These are phyloP conservation scores for Olyra latifolia DNA, from an alignment of 176 grass and related monocot genomes.

Conservation along the genomic window DNA sequence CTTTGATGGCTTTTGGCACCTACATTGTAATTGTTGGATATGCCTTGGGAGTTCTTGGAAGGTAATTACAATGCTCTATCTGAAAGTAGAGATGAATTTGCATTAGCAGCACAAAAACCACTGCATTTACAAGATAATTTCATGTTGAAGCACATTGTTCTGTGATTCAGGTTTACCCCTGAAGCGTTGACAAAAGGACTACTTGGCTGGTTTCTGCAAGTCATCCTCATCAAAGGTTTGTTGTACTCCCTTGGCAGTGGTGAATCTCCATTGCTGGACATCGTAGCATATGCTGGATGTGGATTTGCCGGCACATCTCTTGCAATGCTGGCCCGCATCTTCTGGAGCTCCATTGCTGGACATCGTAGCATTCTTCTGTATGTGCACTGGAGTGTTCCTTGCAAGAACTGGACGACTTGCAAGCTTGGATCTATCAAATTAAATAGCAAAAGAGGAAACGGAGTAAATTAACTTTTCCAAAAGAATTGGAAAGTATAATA, in stretches of 20 bases:
- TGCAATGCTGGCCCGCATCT: constrained; percentile 59
- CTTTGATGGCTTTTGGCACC: constrained; percentile 27
- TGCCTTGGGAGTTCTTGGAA: constrained; percentile 22
- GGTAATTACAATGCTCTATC: not conserved
- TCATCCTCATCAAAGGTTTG: constrained; percentile 67
- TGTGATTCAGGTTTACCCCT: constrained; percentile 71
- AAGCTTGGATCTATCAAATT: too few relatives aligned
- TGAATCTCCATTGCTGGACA: constrained; percentile 71
- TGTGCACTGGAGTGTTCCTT: constrained; percentile 79
- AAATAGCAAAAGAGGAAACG: too few relatives aligned
- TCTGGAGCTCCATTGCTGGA: constrained; percentile 73
- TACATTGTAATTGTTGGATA: constrained; percentile 24
- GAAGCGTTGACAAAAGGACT: constrained; percentile 75
- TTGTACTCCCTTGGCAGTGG: constrained; percentile 64
- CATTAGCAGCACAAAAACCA: not conserved
- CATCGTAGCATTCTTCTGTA: constrained; percentile 68
- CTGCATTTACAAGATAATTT: not conserved
- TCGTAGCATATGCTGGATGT: constrained; percentile 77
- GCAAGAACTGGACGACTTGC: too few relatives aligned
- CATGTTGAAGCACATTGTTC: not conserved
- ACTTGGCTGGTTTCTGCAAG: constrained; percentile 81
- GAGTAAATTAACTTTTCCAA: too few relatives aligned
- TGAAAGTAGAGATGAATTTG: not conserved
- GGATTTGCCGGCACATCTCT: constrained; percentile 70
- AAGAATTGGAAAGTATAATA: too few relatives aligned